Conservation (phyloP, 805 yeast species). For the Kuraishia molischiana region DNA sequence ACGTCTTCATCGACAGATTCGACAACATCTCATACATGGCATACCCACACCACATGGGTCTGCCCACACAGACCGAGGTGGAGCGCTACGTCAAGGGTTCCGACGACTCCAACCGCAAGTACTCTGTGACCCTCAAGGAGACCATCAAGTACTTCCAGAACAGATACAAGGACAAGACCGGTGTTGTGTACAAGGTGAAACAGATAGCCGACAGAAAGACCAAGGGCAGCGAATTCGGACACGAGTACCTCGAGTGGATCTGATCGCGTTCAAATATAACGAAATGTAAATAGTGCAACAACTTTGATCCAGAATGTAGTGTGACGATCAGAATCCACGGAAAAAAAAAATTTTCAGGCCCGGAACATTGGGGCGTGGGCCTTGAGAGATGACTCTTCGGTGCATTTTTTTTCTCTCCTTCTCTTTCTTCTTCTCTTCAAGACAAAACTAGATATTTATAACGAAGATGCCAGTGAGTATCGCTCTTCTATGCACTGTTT, state of each 20-base stretch:
- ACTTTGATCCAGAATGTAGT: too few species aligned
- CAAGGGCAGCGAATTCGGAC: constrained; percentile 28
- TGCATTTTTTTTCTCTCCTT: too few species aligned
- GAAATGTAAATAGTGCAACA: not conserved
- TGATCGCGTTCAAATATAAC: too few species aligned
- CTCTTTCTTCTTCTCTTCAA: too few species aligned
- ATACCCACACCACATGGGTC: constrained; percentile 63
- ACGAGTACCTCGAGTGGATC: constrained; percentile 37
- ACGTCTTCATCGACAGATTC: not conserved
- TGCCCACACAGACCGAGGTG: constrained; percentile 66
- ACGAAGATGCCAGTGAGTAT: too few species aligned
- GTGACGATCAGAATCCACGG: too few species aligned
- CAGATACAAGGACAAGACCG: constrained; percentile 43
- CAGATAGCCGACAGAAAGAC: constrained; percentile 53
- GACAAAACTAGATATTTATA: too few species aligned
- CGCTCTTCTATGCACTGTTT: too few species aligned
- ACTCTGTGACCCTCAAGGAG: constrained; percentile 60
- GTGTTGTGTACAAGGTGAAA: constrained; percentile 51
- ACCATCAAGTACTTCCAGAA: constrained; percentile 52
- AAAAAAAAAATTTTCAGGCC: too few species aligned
- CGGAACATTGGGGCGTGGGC: too few species aligned
- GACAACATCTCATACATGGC: constrained; percentile 25
- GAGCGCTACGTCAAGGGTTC: constrained; percentile 59
- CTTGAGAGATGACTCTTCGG: too few species aligned
- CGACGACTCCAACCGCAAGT: constrained; percentile 54